Percentiles rank a stretch among this genome's conserved stretches.
These are phyloP conservation scores for Alternaria solani DNA, from an alignment of 2,329 filamentous ascomycete genomes.

Conservation along the genomic window DNA sequence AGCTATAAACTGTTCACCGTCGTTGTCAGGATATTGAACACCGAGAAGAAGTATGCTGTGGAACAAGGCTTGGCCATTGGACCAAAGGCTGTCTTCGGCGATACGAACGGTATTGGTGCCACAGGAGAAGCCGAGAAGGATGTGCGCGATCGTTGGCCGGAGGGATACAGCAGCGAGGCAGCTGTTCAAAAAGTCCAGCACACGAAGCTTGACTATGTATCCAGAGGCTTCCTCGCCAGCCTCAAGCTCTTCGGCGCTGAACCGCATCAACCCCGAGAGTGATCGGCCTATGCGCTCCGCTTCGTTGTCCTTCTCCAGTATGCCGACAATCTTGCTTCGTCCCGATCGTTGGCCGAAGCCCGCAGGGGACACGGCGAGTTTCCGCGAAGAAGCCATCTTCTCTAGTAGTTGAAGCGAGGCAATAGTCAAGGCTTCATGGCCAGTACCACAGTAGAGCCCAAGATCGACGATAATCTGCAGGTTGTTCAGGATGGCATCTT, in stretches of 20 bases:
- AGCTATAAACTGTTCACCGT: slow-evolving; percentile 53
- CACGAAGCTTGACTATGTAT: slow-evolving; percentile 82
- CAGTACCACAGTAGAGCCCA: slow-evolving; percentile 85
- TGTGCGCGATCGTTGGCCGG: slow-evolving; percentile 86
- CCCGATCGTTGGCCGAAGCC: slow-evolving; percentile 69
- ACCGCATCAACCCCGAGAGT: slow-evolving; percentile 72
- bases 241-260: slow-evolving; percentile 74
- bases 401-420: slow-evolving; percentile 83
- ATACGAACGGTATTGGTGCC: slow-evolving; percentile 74
- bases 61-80: slow-evolving; percentile 77
- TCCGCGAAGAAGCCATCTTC: slow-evolving; percentile 83
- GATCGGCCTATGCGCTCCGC: slow-evolving; percentile 80
- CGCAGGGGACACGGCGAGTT: slow-evolving; percentile 75
- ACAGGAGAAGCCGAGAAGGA: slow-evolving; percentile 87
- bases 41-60: slow-evolving; percentile 80
- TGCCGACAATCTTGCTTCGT: slow-evolving; percentile 85
- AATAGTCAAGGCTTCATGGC: slow-evolving; percentile 80
- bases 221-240: slow-evolving; percentile 72
- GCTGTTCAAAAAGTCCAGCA: slow-evolving; percentile 84
- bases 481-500: slow-evolving; percentile 87
- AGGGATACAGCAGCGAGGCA: slow-evolving; percentile 78
- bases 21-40: slow-evolving; percentile 71
- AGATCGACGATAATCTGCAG: slow-evolving; percentile 81
- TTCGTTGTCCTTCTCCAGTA: slow-evolving; percentile 83
- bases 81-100: slow-evolving; percentile 73